Conservation (phyloP, 1,284 basidiomycete genomes). For the Pseudozyma pruni region DNA sequence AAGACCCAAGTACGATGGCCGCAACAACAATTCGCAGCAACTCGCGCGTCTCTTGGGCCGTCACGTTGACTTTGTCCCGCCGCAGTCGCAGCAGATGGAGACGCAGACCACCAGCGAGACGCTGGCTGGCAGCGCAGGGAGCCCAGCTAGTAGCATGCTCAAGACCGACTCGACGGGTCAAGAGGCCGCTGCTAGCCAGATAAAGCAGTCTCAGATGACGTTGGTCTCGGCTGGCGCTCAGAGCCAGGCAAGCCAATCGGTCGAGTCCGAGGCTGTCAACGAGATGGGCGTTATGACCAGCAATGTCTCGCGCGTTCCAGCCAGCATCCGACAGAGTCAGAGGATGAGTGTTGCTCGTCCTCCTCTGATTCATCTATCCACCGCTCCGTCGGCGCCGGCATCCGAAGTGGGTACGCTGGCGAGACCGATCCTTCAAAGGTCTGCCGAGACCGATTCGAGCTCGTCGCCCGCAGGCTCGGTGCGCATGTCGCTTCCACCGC, state of each 20-base stretch:
- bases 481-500: constrained; percentile 23
- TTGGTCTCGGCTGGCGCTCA: constrained; percentile 23
- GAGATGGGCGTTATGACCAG: background rate
- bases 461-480: constrained; percentile 16
- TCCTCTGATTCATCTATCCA: constrained; percentile 36
- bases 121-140: background rate
- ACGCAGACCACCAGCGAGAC: constrained; percentile 13
- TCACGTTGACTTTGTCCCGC: constrained; percentile 29
- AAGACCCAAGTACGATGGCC: constrained; percentile 44
- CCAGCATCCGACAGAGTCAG: constrained; percentile 28
- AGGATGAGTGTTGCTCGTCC: constrained; percentile 27
- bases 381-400: constrained; percentile 9
- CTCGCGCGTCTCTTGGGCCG: constrained; percentile 31
- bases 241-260: constrained; percentile 31
- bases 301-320: constrained; percentile 10
- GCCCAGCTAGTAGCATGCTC: constrained; percentile 20
- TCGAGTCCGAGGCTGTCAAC: constrained; percentile 13
- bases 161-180: constrained; percentile 5
- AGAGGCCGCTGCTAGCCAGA: too few relatives aligned
- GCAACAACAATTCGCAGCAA: constrained; percentile 39
- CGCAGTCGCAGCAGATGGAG: background rate
- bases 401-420: constrained; percentile 3
- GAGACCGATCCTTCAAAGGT: constrained; percentile 16
- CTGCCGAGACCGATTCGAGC: constrained; percentile 25
- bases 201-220: constrained; percentile 29